phyloP scores from a whole-genome alignment of 2,329 filamentous ascomycete genomes.

The Beauveria asiatica region DNA sequence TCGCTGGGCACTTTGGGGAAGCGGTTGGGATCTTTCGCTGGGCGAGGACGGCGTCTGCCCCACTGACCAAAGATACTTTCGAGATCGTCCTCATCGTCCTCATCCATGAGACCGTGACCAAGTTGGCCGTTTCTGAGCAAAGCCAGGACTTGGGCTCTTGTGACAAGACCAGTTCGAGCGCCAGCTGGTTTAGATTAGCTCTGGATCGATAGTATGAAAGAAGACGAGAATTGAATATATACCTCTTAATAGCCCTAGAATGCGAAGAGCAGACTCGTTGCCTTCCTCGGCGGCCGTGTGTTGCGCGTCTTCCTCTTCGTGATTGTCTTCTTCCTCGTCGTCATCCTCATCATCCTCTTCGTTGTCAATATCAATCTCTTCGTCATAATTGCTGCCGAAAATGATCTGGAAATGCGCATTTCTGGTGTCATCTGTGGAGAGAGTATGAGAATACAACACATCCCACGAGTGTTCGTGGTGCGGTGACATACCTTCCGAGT shows the following conservation, averaged over 20 bases:
- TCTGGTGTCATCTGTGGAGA: slow-evolving; percentile 12
- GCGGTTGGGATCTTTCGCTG: slow-evolving; percentile 41
- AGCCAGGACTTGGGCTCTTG: slow-evolving; percentile 30
- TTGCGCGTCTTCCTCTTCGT: slow-evolving; percentile 30
- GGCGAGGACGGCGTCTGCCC: slow-evolving; percentile 34
- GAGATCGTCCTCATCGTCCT: slow-evolving; percentile 28
- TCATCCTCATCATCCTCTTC: slow-evolving; percentile 20
- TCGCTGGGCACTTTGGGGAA: slow-evolving; percentile 83
- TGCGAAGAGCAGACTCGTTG: slow-evolving; percentile 10
- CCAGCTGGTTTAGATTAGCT: slow-evolving; percentile 16
- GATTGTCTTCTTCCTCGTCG: slow-evolving; percentile 19
- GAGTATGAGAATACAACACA: background rate
- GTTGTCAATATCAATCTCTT: slow-evolving; percentile 18
- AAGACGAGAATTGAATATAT: background rate
- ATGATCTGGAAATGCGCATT: slow-evolving; percentile 18
- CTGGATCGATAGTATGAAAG: background rate
- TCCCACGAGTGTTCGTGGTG: background rate
- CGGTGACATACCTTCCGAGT: slow-evolving; percentile 16
- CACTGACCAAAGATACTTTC: slow-evolving; percentile 27
- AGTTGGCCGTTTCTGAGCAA: slow-evolving; percentile 32
- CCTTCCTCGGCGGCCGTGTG: slow-evolving; percentile 12
- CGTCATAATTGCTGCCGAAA: slow-evolving; percentile 15
- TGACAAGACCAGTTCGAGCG: slow-evolving; percentile 23
- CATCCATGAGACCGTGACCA: slow-evolving; percentile 27
- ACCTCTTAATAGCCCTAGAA: slow-evolving; percentile 25